Percentiles rank a stretch among this genome's conserved stretches.
Evolutionary conservation across 495 filamentous ascomycete genomes (phyloP).

Genomic region (Talaromyces wortmannii): DNA sequence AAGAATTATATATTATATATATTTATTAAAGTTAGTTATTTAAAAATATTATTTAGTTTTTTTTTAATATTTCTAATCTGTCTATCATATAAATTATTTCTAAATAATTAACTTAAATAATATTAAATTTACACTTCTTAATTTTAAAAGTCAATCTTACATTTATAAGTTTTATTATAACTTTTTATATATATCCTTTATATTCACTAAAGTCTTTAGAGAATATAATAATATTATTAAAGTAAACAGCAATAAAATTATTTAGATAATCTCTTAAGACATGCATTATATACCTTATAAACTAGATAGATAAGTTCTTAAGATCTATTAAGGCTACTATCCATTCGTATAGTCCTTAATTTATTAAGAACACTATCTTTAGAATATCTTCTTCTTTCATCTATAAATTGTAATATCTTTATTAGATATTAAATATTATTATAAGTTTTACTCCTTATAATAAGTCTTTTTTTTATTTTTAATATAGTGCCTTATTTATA

Average conservation of each 20-base stretch:
- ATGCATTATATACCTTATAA: slow-evolving; percentile 9
- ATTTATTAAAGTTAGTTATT: slow-evolving; percentile 2
- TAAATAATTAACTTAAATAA: slow-evolving; percentile 5
- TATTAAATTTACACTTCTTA: slow-evolving; percentile 12
- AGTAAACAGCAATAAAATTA: slow-evolving; percentile 8
- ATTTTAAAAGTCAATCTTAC: slow-evolving; percentile 4
- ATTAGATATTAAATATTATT: slow-evolving; percentile 15
- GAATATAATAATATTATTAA: slow-evolving; percentile 12
- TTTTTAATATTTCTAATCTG: slow-evolving; percentile 5
- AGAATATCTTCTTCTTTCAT: slow-evolving; percentile 10
- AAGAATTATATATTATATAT: slow-evolving; percentile 9
- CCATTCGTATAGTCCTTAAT: slow-evolving; percentile 11
- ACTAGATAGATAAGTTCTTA: slow-evolving; percentile 7
- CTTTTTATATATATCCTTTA: slow-evolving; percentile 2
- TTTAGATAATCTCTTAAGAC: slow-evolving; percentile 6
- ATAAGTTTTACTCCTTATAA: slow-evolving; percentile 14
- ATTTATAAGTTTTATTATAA: slow-evolving; percentile 5
- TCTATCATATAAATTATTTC: slow-evolving; percentile 5
- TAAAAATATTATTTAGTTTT: slow-evolving; percentile 7
- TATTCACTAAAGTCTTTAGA: slow-evolving; percentile 7
- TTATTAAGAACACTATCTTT: slow-evolving; percentile 11
- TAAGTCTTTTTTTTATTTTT: slow-evolving; percentile 9
- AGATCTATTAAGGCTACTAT: slow-evolving; percentile 10
- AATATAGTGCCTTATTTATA: slow-evolving; percentile 13
- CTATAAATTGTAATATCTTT: slow-evolving; percentile 6